Evolutionary conservation across 257 asterid genomes (phyloP), one percentile per base, ranked within the genome.

Genomic region (Haberlea rhodopensis): DNA sequence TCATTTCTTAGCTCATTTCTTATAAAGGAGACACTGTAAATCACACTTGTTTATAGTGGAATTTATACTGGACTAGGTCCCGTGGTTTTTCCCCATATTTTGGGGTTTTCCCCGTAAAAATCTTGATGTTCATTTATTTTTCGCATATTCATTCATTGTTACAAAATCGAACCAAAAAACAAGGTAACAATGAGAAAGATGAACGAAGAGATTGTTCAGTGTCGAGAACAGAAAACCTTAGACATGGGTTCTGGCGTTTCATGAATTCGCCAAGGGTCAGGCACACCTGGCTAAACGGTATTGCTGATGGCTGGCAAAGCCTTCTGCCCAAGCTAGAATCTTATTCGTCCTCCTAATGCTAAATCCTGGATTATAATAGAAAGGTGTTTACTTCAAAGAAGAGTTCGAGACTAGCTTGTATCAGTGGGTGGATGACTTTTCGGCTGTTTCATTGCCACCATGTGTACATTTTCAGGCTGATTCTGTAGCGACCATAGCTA

Each of bases 241-340:
- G 99, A 94, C 34, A 76, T 94, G 91, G 99, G 99, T 16, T n/a
- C 74, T 87, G 29, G 96, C 96, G 23, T 94, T 94, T 70, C 96
- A 94, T 52, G 96, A 90, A 77, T 94, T 90, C 62, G 95, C 97
- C 4, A 75, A 86, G 75, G 99, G 97, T 63, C 99, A 94, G 53
- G 95, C 94, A 18, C 76, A 75, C 6, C 76, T 90, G 57, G 84
- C 97, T 10, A 88, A n/a, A 77, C 53, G 74, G 87, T 32, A 83
- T 94, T 1, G 95, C 95, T 16, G 94, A 80, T 21, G 96, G 95
- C 11, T 94, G 99, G 99, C 83, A 91, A 58, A 86, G 95, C 76
- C 92, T 94, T 77, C 97, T 94, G 77, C 99, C 96, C 69, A 90
- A 86, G 84, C 89, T 94, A 5, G 97, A 86, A 74, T 84, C 91